Evolutionary conservation across 768 basidiomycete genomes (phyloP), one percentile per base, ranked within the genome.

Genomic region (Amanita exitialis): DNA sequence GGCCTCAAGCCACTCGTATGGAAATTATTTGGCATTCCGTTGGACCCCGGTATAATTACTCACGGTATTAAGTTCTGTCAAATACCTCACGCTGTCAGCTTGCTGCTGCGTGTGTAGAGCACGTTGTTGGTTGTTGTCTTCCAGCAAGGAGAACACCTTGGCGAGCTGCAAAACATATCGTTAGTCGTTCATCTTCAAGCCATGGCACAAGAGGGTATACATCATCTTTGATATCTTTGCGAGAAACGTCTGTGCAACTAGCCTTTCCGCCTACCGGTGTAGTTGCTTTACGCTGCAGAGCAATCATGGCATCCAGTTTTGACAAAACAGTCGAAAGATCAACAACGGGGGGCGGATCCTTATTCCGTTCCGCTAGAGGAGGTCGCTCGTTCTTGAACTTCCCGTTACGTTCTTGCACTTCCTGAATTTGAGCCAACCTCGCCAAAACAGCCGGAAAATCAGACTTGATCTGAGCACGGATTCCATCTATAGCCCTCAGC

Each of bases 1-100:
- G 2, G 79, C 69, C 57, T 92, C 90, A 37, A 93, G 74, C 90
- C 90, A 93, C 80, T 86, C 46, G 15, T n/a, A n/a, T 44, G 58
- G 57, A 45, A 48, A 36, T 47, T n/a, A 34, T 1, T 18, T 21
- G 18, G 44, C 6, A 20, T 27, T n/a, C 1, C 18, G 8, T 15
- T 37, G 23, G 2, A 53, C 16, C 12, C 15, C 13, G 23, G 21
- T 28, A 13, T 30, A 20, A 28, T 39, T 23, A 63, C 77, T 53
- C 54, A 83, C 86, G 51, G 71, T 69, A 59, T 89, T 89, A 34
- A 90, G 71, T 59, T 89, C 85, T 55, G 85, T 84, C 30, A 90
- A 73, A 61, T 90, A 90, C 18, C 86, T 77, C 53, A 83, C 79
- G 54, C 78, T 86, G 56, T 89, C 88, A 4, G 74, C 73, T 60